Conservation (phyloP, 345 rosid species). For the Zanthoxylum bungeanum region DNA sequence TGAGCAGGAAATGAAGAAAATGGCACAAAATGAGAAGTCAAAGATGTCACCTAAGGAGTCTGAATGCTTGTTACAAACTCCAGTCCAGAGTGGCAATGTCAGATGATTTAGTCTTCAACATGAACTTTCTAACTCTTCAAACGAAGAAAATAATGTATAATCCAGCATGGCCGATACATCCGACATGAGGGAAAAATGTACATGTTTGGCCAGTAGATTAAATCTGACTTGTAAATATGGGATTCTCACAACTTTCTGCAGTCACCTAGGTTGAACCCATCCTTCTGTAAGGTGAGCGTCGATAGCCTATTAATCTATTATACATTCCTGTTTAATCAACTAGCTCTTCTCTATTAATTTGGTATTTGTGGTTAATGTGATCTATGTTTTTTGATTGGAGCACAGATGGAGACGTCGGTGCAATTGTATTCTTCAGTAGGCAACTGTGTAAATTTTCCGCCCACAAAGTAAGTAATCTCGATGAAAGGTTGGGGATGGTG, state of each 20-base stretch:
- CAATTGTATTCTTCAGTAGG: neutral
- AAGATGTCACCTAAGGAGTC: constrained; percentile 40
- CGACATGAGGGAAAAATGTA: neutral
- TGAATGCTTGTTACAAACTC: constrained; percentile 13
- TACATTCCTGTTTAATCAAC: neutral
- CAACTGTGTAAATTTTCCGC: constrained; percentile 12
- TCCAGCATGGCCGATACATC: neutral
- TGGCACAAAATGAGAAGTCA: constrained; percentile 41
- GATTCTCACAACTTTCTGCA: neutral
- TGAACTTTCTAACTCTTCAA: neutral
- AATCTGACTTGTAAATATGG: constrained; percentile 14
- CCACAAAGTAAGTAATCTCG: neutral
- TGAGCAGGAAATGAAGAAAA: constrained; percentile 68
- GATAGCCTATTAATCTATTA: neutral
- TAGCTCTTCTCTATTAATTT: neutral
- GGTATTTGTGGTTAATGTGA: no score
- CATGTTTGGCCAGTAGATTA: constrained; percentile 7
- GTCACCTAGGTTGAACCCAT: neutral
- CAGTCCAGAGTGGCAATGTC: constrained; percentile 25
- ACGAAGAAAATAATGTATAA: neutral
- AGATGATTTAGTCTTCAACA: constrained; percentile 14
- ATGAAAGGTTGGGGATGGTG: neutral
- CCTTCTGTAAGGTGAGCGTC: constrained; percentile 14
- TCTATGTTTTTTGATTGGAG: neutral
- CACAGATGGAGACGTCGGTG: neutral